Base-by-base conservation (phyloP, 306 rosid genomes). In the Lathyrus sativus region DNA sequence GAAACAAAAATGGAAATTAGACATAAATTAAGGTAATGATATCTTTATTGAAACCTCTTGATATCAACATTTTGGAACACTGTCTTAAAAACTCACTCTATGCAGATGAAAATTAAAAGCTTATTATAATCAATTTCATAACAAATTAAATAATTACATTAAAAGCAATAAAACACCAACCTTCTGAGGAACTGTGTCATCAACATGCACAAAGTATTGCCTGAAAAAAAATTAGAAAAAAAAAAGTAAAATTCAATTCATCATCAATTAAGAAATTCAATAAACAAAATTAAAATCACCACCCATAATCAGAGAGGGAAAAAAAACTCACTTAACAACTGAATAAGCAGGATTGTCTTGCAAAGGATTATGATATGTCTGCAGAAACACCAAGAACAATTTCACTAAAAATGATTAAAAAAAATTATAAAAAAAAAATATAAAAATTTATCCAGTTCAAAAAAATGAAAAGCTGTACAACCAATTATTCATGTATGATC, bases 301-400 rank as follows among this genome's bases (percentile, higher is more conserved):
- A 68, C 28, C 18, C n/a, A 67, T 19, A n/a, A 42, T 22, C 29
- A 51, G 57, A 26, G 9, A 26, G 1, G 0, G 5, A 26, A 6
- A n/a, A 11, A 26, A 56, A 26, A 74, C 91, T 66, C 70, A 93
- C 97, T 90, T 93, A 12, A 93, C 99, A 2, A 90, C 99, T 12
- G 99, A 93, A 64, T 90, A 93, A 6, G 97, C 96, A 58, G 97
- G 92, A 78, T 90, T 87, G 82, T 88, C 86, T 82, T 88, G 92
- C 86, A 93, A 78, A 7, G 96, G 99, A 88, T 93, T 93, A 2
- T 80, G 11, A 72, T 73, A 80, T n/a, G 95, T 87, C 97, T 93
- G 85, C 75, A 79, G 12, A 10, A 66, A 46, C 75, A 76, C 53
- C 72, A 41, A 73, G 8, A 70, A 46, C 2, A 49, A 65, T 60